Base-by-base conservation (phyloP, 2,329 filamentous ascomycete species). In the Aspergillus glaucus region DNA sequence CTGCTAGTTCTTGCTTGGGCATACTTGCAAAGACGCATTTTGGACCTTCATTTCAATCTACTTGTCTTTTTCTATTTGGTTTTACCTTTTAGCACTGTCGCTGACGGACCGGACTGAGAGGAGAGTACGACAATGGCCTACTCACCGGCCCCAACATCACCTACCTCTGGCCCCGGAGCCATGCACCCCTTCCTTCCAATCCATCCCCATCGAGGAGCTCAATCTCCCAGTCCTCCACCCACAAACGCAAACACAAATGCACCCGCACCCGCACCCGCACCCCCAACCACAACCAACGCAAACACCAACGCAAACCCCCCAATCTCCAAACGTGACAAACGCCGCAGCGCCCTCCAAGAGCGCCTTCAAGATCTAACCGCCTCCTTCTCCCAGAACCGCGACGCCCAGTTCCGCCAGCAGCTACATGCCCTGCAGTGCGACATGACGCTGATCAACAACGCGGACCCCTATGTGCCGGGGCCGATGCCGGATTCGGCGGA, bases 391-490 rank as follows among this genome's bases (percentile, higher is more conserved):
- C 81, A 85, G 54, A 90, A 95, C 63, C 81, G 88, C 55, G 89
- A 95, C 67, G 76, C 80, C 54, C 84, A 89, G 60, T 97, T 95
- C 69, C 84, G 91, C 53, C 87, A 93, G 56, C 89, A 96, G 69
- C 79, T 96, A 2, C 86, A 93, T 62, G 88, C 88, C 57, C 82
- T 96, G n/a, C 91, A 96, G 71, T 84, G 88, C 55, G 91, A 95
- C 68, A 90, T 91, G 71, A 88, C 81, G 50, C 79, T 95, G 42
- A 88, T 95, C 56, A 84, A 89, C 67, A 84, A 87, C 58, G 87
- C 93, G 46, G 86, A 95, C 62, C 86, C 88, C 1, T 94, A 95
- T 66, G 76, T 79, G 46, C 77, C 83, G 52, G 80, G 82, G 51
- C 82, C 88, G 44, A 77, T 95, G 47, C 79, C 80, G 12, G 81